phyloP scores from a whole-genome alignment of 2,329 filamentous ascomycete genomes.

The Penicillium sclerotiorum region DNA sequence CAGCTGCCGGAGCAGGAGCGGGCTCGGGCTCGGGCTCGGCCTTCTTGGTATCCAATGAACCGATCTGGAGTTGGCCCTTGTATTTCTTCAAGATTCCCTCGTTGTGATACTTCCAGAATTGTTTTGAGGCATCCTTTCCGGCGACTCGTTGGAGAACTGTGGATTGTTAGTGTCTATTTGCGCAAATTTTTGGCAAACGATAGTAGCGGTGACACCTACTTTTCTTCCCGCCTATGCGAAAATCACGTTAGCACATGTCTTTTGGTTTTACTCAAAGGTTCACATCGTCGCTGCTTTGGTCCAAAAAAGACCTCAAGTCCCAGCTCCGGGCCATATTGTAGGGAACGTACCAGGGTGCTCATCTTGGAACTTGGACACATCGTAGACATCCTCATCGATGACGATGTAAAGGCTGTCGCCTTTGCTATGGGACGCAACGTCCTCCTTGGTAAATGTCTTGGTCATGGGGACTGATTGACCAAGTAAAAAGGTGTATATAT shows the following conservation, averaged over 20 bases:
- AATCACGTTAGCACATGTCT: slow-evolving; percentile 21
- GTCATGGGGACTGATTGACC: slow-evolving; percentile 65
- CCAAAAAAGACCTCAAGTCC: too few species aligned
- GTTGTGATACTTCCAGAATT: slow-evolving; percentile 69
- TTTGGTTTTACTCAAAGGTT: background rate
- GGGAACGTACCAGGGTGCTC: slow-evolving; percentile 66
- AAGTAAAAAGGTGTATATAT: slow-evolving; percentile 1
- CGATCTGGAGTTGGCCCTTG: slow-evolving; percentile 61
- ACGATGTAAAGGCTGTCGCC: slow-evolving; percentile 82
- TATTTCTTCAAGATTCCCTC: slow-evolving; percentile 65
- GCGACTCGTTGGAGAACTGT: slow-evolving; percentile 65
- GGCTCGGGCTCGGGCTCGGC: slow-evolving; percentile 52
- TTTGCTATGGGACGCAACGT: slow-evolving; percentile 93
- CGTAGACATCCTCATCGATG: slow-evolving; percentile 93
- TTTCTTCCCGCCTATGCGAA: slow-evolving; percentile 66
- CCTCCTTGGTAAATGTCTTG: slow-evolving; percentile 78
- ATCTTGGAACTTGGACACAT: slow-evolving; percentile 84
- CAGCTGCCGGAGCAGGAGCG: slow-evolving; percentile 45
- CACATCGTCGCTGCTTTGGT: too few species aligned
- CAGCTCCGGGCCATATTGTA: background rate
- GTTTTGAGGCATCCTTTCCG: slow-evolving; percentile 69
- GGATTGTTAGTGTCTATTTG: slow-evolving; percentile 22
- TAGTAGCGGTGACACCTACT: slow-evolving; percentile 52
- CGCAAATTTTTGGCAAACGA: background rate
- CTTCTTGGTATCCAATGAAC: slow-evolving; percentile 85